Percentiles rank a stretch among this genome's conserved stretches.
phyloP scores from a whole-genome alignment of 805 yeast species.

The Zygoascus biomembranicola region DNA sequence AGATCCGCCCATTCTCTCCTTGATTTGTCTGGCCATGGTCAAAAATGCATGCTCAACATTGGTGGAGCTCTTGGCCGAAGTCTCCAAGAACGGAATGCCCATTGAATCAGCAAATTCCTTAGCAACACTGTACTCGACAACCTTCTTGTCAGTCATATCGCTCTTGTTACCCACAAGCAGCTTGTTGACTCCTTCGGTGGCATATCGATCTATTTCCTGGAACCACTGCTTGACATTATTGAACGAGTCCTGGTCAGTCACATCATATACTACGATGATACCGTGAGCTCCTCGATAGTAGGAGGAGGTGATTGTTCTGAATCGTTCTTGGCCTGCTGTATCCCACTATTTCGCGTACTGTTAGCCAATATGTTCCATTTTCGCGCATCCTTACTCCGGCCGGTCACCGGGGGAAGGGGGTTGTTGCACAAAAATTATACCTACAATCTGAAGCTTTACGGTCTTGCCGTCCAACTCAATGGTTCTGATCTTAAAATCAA shows the following conservation, averaged over 20 bases:
- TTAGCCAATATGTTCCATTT: background rate
- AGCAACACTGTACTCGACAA: constrained; percentile 91
- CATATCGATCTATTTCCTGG: constrained; percentile 97
- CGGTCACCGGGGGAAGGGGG: too few species aligned
- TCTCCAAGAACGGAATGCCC: constrained; percentile 91
- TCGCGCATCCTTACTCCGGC: too few species aligned
- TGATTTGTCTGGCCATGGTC: constrained; percentile 98
- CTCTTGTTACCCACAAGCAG: constrained; percentile 94
- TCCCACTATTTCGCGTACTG: constrained; percentile 54
- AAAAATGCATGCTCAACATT: constrained; percentile 97
- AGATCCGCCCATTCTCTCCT: constrained; percentile 71
- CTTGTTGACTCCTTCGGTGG: constrained; percentile 95
- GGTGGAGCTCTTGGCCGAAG: constrained; percentile 89
- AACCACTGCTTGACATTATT: constrained; percentile 97
- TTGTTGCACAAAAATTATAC: constrained; percentile 5
- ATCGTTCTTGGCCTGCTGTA: constrained; percentile 98
- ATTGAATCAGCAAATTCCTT: constrained; percentile 95
- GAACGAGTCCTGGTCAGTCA: constrained; percentile 81
- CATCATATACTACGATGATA: constrained; percentile 94
- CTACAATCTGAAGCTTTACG: constrained; percentile 79
- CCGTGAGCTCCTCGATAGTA: constrained; percentile 99
- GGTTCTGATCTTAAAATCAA: constrained; percentile 67
- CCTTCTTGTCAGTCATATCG: constrained; percentile 86
- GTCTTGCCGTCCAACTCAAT: constrained; percentile 91
- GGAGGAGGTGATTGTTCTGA: constrained; percentile 94